These are phyloP conservation scores for Aspergillus novoparasiticus DNA, from an alignment of 2,329 filamentous ascomycete species.

Conservation along the genomic window DNA sequence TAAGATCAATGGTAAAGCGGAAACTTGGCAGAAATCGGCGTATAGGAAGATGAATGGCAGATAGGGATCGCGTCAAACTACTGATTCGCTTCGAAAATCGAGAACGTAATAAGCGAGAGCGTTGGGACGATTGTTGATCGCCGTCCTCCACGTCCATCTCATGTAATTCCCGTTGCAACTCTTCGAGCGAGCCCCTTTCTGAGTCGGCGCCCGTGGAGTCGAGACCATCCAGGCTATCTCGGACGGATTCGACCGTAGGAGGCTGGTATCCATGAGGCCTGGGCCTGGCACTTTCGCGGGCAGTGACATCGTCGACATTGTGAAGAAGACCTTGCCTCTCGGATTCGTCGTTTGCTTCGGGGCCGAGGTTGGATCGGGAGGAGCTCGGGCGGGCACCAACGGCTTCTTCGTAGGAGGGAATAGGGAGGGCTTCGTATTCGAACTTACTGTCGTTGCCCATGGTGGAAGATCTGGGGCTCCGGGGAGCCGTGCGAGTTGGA, in stretches of 20 bases:
- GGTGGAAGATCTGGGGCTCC: constrained; percentile 33
- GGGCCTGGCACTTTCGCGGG: constrained; percentile 40
- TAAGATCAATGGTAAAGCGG: constrained; percentile 43
- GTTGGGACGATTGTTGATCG: constrained; percentile 31
- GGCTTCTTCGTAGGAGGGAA: constrained; percentile 84
- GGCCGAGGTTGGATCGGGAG: constrained; percentile 51
- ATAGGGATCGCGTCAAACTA: constrained; percentile 59
- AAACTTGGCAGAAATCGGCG: constrained; percentile 49
- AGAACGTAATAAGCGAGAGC: constrained; percentile 45
- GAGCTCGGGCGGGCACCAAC: constrained; percentile 61
- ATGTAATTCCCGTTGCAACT: constrained; percentile 78
- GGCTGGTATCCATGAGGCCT: constrained; percentile 68
- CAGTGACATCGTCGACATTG: constrained; percentile 47
- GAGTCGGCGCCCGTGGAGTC: constrained; percentile 58
- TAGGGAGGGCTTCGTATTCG: constrained; percentile 66
- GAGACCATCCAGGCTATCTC: constrained; percentile 60
- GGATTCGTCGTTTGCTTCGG: constrained; percentile 66
- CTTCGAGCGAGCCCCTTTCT: constrained; percentile 58
- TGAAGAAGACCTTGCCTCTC: constrained; percentile 77
- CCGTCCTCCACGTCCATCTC: constrained; percentile 85
- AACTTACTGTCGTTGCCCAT: constrained; percentile 57
- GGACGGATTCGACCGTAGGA: constrained; percentile 81
- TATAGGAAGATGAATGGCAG: constrained; percentile 56
- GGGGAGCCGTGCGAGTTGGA: constrained; percentile 35
- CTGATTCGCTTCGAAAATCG: constrained; percentile 61